phyloP scores from a whole-genome alignment of 371 early-diverging fungal genomes.

The Phascolomyces articulosus region DNA sequence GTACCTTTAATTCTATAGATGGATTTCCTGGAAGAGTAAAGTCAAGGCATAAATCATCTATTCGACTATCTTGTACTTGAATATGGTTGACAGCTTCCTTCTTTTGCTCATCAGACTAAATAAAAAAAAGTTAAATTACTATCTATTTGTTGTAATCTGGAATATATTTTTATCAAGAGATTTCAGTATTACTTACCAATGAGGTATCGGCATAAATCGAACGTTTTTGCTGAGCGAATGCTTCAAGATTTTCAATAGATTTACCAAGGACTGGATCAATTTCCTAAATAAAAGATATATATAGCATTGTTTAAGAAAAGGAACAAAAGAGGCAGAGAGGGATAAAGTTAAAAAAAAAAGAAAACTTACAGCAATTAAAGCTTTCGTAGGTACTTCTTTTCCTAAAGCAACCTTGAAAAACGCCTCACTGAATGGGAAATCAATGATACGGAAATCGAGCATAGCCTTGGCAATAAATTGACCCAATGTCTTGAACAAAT shows the following conservation, averaged over 20 bases:
- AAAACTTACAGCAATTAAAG: constrained; percentile 27
- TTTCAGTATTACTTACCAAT: constrained; percentile 19
- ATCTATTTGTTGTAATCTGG: background rate
- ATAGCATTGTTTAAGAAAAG: background rate
- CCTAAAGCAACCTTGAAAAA: constrained; percentile 76
- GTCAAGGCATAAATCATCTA: constrained; percentile 79
- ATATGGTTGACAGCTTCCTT: constrained; percentile 43
- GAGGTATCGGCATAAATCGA: constrained; percentile 51
- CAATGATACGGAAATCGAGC: constrained; percentile 86
- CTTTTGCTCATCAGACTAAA: constrained; percentile 35
- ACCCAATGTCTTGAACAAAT: constrained; percentile 74
- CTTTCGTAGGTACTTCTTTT: constrained; percentile 20
- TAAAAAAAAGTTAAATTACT: background rate
- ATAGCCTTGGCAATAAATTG: constrained; percentile 89
- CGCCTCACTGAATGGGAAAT: constrained; percentile 77
- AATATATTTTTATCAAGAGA: background rate
- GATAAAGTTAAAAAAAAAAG: constrained; percentile 16
- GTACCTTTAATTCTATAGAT: constrained; percentile 62
- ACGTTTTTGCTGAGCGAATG: constrained; percentile 57
- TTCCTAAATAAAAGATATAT: constrained; percentile 32
- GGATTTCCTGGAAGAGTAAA: constrained; percentile 86
- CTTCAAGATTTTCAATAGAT: constrained; percentile 69
- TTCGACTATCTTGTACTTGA: constrained; percentile 45
- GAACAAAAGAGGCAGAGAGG: no score
- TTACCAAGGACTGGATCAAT: constrained; percentile 73